Base-by-base conservation (phyloP, 768 basidiomycete species). In the Mycena kentingensis region DNA sequence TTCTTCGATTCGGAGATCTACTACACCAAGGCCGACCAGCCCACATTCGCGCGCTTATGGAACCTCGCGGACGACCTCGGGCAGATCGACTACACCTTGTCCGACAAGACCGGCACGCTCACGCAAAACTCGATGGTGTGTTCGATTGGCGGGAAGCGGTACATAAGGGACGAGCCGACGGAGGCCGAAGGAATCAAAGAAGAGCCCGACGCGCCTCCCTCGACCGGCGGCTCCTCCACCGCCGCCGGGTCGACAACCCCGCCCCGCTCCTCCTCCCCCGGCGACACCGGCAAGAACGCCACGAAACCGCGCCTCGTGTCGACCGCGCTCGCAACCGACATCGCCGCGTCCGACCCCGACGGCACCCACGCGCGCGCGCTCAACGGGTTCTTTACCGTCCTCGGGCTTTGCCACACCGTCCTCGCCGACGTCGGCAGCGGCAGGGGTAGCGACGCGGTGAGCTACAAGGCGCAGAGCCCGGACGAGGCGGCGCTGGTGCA, bases 401-500 rank as follows among this genome's bases (percentile, higher is more conserved):
- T n/a, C n/a, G n/a, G n/a, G n/a, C n/a, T n/a, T n/a, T n/a, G n/a
- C n/a, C n/a, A n/a, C 69, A 96, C 95, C 2, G 97, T 95, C 29
- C 78, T 99, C 41, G 87, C 90, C 0, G 77, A 77, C 18, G 75
- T 87, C 28, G 81, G 93, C 65, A 78, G 80, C 0, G 75, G 75
- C 29, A 90, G 85, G 0, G 87, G 88, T n/a, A n/a, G n/a, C 19
- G 27, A 22, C 41, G 78, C 76, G 16, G 82, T 97, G 44, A 83
- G 89, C 63, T 99, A 98, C 79, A 98, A 96, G 73, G 94, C 97
- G 0, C 97, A 99, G 69, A 88, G 85, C n/a, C 96, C 96, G 8
- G 96, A 98, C 64, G 96, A 98, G 73, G 90, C 92, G 1, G 96
- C 96, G 95, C 96, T n/a, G n/a, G n/a, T n/a, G n/a, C n/a, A n/a